A percentile compares a stretch with the other conserved stretches of the same genome.
Evolutionary conservation across 2,329 filamentous ascomycete genomes (phyloP).

Genomic region (Zymoseptoria ardabiliae): DNA sequence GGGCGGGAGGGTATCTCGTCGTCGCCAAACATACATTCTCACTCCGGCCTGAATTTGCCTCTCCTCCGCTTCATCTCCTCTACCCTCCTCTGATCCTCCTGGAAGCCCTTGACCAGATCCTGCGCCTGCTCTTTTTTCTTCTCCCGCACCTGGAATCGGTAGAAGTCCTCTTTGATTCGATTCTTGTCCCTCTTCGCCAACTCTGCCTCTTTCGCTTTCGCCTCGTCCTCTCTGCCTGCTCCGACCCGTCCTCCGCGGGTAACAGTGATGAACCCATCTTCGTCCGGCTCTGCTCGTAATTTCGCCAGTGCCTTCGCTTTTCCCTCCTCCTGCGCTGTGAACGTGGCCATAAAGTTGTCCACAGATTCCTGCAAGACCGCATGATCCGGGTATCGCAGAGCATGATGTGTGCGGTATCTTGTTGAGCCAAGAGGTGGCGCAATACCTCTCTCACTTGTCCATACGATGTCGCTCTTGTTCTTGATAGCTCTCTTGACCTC

Average conservation of each 20-base stretch:
- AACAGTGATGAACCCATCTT: conserved; percentile 93
- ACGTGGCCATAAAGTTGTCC: conserved; percentile 81
- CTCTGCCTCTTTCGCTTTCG: conserved; percentile 54
- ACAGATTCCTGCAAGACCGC: conserved; percentile 62
- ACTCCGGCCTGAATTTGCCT: conserved; percentile 20
- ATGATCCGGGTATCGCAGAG: conserved; percentile 62
- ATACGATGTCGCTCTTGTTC: conserved; percentile 54
- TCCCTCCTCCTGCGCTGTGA: conserved; percentile 59
- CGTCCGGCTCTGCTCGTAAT: conserved; percentile 73
- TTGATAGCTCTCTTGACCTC: conserved; percentile 58
- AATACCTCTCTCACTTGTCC: conserved; percentile 56
- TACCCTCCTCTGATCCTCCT: conserved; percentile 33
- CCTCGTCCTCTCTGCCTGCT: conserved; percentile 62
- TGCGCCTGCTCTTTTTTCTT: conserved; percentile 68
- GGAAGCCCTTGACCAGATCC: conserved; percentile 63
- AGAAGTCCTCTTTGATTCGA: conserved; percentile 64
- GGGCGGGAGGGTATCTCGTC: neutral
- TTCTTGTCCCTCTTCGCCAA: conserved; percentile 54
- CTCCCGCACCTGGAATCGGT: conserved; percentile 76
- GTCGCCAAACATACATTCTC: neutral
- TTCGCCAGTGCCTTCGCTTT: conserved; percentile 54
- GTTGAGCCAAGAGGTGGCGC: conserved; percentile 50
- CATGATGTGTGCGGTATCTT: conserved; percentile 57
- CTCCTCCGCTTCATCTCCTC: conserved; percentile 21
- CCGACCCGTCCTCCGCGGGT: conserved; percentile 66